Evolutionary conservation across 768 basidiomycete species (phyloP), one percentile per base, ranked within the genome.

Genomic region (Leccinum variicolor): DNA sequence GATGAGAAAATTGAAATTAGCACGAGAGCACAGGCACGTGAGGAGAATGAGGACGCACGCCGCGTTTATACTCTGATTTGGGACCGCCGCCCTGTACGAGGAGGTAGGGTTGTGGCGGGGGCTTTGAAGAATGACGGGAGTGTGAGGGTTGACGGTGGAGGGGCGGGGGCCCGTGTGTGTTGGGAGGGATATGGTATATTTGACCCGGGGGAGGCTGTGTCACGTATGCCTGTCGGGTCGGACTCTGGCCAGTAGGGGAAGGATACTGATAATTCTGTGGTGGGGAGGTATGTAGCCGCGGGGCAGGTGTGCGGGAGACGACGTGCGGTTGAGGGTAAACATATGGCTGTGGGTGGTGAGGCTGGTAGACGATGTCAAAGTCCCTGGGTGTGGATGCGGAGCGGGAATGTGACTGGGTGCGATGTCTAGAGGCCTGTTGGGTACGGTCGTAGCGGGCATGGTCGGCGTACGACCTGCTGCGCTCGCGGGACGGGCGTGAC

Each of bases 41-140:
- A 66, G 28, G 23, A 46, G 43, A 55, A 57, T 14, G 31, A 46
- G 45, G 55, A 69, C 70, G 67, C 39, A 71, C 70, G 7, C 69
- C 70, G 46, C 58, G 71, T 50, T 69, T 72, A 36, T 71, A 71
- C 51, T 71, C 71, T 50, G 69, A 65, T 36, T 62, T 71, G 51
- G 69, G 69, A 9, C 69, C 67, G 43, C 66, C 69, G 33, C 67
- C 43, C 19, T 55, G 62, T 39, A 69, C 69, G 50, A 66, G 50
- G 53, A 69, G 60, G 23, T 67, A 71, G 45, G 69, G 61, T 52
- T 69, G 69, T 47, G 68, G 53, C 36, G 60, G 65, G 17, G 54
- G 58, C 46, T 65, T 69, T 39, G 65, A 65, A 1, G 64, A 52
- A 17, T 70, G 60, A 9, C 69, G 66, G 13, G 61, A 57, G 14